Percentiles rank a stretch among this genome's conserved stretches.
Evolutionary conservation across 192 early-diverging fungal species (phyloP).

Genomic region (Coemansia sp.): DNA sequence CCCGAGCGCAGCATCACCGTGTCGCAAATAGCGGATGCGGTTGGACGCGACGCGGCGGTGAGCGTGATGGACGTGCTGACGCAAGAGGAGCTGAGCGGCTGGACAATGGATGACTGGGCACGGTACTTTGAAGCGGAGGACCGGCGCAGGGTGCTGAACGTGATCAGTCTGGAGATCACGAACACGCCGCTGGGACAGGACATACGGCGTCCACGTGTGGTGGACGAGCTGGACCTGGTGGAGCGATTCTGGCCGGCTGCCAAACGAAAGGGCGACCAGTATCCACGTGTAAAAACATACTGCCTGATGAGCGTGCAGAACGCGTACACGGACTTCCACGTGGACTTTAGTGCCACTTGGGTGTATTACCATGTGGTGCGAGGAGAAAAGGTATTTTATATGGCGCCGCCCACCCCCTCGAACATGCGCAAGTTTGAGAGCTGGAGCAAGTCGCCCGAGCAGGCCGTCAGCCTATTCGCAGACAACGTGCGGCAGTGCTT

Average conservation of each 20-base stretch:
- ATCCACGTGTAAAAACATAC: slow-evolving; percentile 85
- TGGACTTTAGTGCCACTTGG: slow-evolving; percentile 81
- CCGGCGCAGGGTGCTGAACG: slow-evolving; percentile 75
- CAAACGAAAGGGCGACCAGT: slow-evolving; percentile 62
- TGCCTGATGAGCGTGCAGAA: slow-evolving; percentile 92
- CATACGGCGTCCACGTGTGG: slow-evolving; percentile 74
- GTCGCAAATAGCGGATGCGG: slow-evolving; percentile 54
- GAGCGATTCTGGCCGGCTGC: slow-evolving; percentile 80
- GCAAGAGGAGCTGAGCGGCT: slow-evolving; percentile 71
- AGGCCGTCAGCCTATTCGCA: slow-evolving; percentile 66
- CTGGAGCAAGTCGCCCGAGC: slow-evolving; percentile 86
- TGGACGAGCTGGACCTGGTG: slow-evolving; percentile 85
- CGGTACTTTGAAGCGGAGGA: slow-evolving; percentile 66
- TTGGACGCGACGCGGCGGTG: slow-evolving; percentile 66
- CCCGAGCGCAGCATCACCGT: slow-evolving; percentile 62
- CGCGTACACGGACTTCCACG: slow-evolving; percentile 88
- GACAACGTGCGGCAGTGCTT: slow-evolving; percentile 80
- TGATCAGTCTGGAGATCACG: slow-evolving; percentile 85
- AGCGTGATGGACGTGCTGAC: slow-evolving; percentile 93
- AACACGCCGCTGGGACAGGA: slow-evolving; percentile 62
- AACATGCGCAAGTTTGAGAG: slow-evolving; percentile 87
- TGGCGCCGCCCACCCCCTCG: slow-evolving; percentile 75
- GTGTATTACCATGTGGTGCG: slow-evolving; percentile 90
- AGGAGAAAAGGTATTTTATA: slow-evolving; percentile 87
- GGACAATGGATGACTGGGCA: slow-evolving; percentile 84